Evolutionary conservation across 2,329 filamentous ascomycete genomes (phyloP).

Genomic region (Didymella pomorum): DNA sequence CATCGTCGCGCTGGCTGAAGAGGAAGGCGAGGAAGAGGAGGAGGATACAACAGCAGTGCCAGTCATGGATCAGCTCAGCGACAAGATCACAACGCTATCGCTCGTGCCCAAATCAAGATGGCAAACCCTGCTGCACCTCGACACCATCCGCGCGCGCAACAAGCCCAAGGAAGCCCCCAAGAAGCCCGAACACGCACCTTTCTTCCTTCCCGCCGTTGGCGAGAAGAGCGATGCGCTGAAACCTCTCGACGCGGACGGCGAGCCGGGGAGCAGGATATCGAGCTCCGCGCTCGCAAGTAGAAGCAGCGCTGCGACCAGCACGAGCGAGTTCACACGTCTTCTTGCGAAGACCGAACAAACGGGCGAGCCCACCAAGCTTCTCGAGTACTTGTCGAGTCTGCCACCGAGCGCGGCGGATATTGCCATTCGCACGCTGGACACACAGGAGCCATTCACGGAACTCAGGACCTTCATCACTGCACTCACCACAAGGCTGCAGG

Average conservation of each 20-base stretch:
- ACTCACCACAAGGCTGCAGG: constrained; percentile 72
- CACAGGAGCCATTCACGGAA: constrained; percentile 67
- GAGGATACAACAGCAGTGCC: constrained; percentile 57
- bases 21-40: constrained; percentile 57
- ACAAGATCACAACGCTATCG: constrained; percentile 86
- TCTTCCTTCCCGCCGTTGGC: constrained; percentile 82
- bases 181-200: constrained; percentile 90
- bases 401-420: constrained; percentile 87
- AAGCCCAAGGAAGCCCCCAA: constrained; percentile 93
- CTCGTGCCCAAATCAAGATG: constrained; percentile 89
- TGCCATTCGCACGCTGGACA: constrained; percentile 81
- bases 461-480: constrained; percentile 81
- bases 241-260: constrained; percentile 24
- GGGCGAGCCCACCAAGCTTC: constrained; percentile 68
- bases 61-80: constrained; percentile 76
- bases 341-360: constrained; percentile 58
- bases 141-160: constrained; percentile 89
- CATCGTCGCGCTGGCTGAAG: constrained; percentile 75
- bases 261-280: constrained; percentile 44
- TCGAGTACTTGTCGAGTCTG: constrained; percentile 80
- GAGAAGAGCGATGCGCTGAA: constrained; percentile 31
- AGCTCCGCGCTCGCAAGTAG: constrained; percentile 44
- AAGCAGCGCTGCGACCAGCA: constrained; percentile 40
- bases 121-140: constrained; percentile 93
- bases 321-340: constrained; percentile 57